These are phyloP conservation scores for Lathyrus tuberosus DNA, from an alignment of 306 rosid species.

Conservation along the genomic window DNA sequence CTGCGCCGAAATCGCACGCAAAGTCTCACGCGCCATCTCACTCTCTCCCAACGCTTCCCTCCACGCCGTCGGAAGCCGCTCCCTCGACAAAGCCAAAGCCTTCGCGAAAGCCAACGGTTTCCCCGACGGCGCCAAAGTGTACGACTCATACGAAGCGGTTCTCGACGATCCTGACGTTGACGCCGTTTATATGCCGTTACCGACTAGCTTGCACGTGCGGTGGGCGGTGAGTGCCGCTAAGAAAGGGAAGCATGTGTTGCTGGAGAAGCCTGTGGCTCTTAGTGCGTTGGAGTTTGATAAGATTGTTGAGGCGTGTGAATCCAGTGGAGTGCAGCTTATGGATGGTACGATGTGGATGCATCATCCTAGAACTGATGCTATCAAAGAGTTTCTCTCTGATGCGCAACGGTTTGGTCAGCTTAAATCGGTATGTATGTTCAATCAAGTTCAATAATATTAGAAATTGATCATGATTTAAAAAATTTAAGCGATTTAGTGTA, in stretches of 20 bases:
- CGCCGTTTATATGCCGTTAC: slow-evolving; percentile 83
- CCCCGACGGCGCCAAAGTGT: slow-evolving; percentile 54
- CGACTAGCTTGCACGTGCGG: slow-evolving; percentile 72
- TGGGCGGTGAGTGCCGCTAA: slow-evolving; percentile 83
- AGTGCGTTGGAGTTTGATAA: slow-evolving; percentile 61
- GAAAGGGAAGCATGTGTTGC: slow-evolving; percentile 79
- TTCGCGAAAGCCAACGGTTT: slow-evolving; percentile 72
- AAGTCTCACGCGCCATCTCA: slow-evolving; percentile 69
- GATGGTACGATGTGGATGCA: slow-evolving; percentile 98
- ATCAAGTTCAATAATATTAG: no score
- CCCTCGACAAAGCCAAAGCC: slow-evolving; percentile 62
- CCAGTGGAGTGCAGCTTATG: slow-evolving; percentile 91
- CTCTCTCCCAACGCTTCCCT: slow-evolving; percentile 65
- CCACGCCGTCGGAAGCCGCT: slow-evolving; percentile 77
- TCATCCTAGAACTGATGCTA: slow-evolving; percentile 61
- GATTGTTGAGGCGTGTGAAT: slow-evolving; percentile 64
- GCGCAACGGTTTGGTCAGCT: slow-evolving; percentile 39
- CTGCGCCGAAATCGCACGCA: slow-evolving; percentile 83
- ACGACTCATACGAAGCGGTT: slow-evolving; percentile 80
- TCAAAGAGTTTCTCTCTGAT: slow-evolving; percentile 39
- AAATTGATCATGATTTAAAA: neutral
- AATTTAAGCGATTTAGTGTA: neutral
- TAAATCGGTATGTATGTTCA: slow-evolving; percentile 32
- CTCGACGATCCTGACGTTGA: slow-evolving; percentile 78
- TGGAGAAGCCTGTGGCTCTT: slow-evolving; percentile 92